phyloP scores from a whole-genome alignment of 2,329 filamentous ascomycete genomes.

The Colletotrichum sublineola region DNA sequence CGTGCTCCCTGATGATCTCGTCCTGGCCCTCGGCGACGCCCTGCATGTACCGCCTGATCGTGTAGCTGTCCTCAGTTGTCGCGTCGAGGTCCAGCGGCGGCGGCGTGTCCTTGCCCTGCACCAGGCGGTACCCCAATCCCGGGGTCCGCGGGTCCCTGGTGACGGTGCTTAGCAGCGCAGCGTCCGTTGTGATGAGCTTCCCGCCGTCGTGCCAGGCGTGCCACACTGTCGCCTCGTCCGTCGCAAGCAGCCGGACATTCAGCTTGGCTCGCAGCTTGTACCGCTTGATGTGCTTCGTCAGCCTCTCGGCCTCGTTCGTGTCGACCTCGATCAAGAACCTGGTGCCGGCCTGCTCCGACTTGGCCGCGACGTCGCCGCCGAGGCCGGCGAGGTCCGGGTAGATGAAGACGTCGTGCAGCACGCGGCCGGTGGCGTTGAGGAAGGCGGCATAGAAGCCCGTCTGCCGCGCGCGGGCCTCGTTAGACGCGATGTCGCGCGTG shows the following conservation, averaged over 20 bases:
- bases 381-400: conserved; percentile 70
- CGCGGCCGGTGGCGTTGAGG: conserved; percentile 84
- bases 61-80: conserved; percentile 73
- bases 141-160: conserved; percentile 67
- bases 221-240: conserved; percentile 77
- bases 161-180: conserved; percentile 48
- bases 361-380: conserved; percentile 44
- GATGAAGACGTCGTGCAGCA: conserved; percentile 91
- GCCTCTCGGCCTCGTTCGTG: conserved; percentile 68
- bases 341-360: conserved; percentile 41
- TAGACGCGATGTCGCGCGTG: conserved; percentile 74
- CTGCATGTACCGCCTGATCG: conserved; percentile 79
- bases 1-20: conserved; percentile 79
- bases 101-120: conserved; percentile 49
- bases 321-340: conserved; percentile 85
- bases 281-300: conserved; percentile 82
- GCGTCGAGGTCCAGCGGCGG: conserved; percentile 59
- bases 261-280: conserved; percentile 91
- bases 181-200: conserved; percentile 23
- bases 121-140: conserved; percentile 66
- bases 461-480: conserved; percentile 51
- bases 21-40: conserved; percentile 88
- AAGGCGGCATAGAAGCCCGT: conserved; percentile 84
- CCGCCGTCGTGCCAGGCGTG: conserved; percentile 75
- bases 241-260: conserved; percentile 73